Conservation (phyloP, 164 flowering plant species). For the Annona cherimola region DNA sequence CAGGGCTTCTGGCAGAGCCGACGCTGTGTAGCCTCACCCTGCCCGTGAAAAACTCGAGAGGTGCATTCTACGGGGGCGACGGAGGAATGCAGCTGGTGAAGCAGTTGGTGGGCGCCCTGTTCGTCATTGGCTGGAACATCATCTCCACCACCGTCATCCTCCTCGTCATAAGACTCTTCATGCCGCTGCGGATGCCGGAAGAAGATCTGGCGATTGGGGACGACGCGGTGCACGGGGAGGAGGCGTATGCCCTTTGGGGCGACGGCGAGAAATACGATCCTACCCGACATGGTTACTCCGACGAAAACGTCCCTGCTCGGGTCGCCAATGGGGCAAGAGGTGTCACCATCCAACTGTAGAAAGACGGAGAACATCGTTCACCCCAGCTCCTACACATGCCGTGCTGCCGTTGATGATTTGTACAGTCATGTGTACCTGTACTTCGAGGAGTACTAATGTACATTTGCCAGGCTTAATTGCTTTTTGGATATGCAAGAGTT, state of each 20-base stretch:
- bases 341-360: conserved; percentile 17
- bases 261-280: conserved; percentile 26
- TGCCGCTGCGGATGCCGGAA: conserved; percentile 24
- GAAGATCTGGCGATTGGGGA: conserved; percentile 23
- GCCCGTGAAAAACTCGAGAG: conserved; percentile 20
- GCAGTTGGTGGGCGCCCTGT: conserved; percentile 17
- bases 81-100: conserved; percentile 21
- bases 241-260: conserved; percentile 26
- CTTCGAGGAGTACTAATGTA: too few relatives aligned
- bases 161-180: conserved; percentile 18
- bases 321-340: conserved; percentile 19
- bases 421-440: too few relatives aligned
- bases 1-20: conserved; percentile 23
- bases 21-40: conserved; percentile 15
- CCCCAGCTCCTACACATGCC: too few relatives aligned
- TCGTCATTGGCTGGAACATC: conserved; percentile 23
- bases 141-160: conserved; percentile 19
- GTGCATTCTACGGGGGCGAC: conserved; percentile 21
- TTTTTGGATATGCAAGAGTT: too few relatives aligned
- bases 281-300: conserved; percentile 9
- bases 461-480: too few relatives aligned
- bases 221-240: conserved; percentile 24
- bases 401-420: too few relatives aligned
- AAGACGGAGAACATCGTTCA: neutral
- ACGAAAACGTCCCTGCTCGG: neutral